A percentile compares a stretch with the other conserved stretches of the same genome.
Conservation (phyloP, 768 basidiomycete species). For the Leccinum aurantiacum region DNA sequence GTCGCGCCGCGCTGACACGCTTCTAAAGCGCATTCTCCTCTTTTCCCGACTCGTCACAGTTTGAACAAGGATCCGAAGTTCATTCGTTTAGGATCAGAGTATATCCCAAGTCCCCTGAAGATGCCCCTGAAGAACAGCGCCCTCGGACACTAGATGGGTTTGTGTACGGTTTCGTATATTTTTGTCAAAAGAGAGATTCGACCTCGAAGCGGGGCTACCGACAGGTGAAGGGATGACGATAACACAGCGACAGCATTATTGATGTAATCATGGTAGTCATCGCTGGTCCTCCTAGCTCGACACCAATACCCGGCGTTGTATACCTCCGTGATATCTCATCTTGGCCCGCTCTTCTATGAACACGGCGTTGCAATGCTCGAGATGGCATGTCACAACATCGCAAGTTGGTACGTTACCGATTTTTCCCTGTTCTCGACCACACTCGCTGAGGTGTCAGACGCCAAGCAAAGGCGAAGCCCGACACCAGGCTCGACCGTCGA, state of each 20-base stretch:
- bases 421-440: slow-evolving; percentile 1
- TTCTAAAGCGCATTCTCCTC: slow-evolving; percentile 78
- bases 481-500: slow-evolving; percentile 63
- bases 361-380: slow-evolving; percentile 84
- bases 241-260: neutral
- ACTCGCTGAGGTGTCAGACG: slow-evolving; percentile 17
- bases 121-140: slow-evolving; percentile 27
- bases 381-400: slow-evolving; percentile 81
- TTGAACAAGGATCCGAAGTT: slow-evolving; percentile 77
- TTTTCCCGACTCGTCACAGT: slow-evolving; percentile 86
- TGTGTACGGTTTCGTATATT: slow-evolving; percentile 76
- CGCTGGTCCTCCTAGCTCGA: slow-evolving; percentile 78
- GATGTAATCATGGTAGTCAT: slow-evolving; percentile 14
- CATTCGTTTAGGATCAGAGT: slow-evolving; percentile 87
- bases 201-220: slow-evolving; percentile 75
- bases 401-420: slow-evolving; percentile 64
- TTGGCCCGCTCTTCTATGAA: slow-evolving; percentile 72
- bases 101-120: slow-evolving; percentile 30
- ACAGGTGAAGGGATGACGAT: slow-evolving; percentile 48
- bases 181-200: slow-evolving; percentile 66
- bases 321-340: slow-evolving; percentile 57
- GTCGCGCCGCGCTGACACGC: slow-evolving; percentile 7
- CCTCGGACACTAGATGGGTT: slow-evolving; percentile 57
- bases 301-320: slow-evolving; percentile 84
- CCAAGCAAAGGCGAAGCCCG: slow-evolving; percentile 77